Conservation (phyloP, 306 rosid species). For the Dalbergia oliveri region DNA sequence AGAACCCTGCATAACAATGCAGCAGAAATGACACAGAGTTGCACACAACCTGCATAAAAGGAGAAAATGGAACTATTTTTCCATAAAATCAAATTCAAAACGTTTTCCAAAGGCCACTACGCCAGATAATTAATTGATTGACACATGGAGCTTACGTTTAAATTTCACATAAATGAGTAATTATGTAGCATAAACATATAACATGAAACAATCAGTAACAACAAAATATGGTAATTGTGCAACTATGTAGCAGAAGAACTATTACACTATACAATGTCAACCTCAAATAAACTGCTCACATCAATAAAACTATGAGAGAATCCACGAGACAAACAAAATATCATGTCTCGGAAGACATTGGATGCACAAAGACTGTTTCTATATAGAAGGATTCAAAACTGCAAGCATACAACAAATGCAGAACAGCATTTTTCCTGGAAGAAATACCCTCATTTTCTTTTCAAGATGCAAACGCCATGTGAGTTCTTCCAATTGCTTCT, state of each 20-base stretch:
- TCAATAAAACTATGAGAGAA: conserved; percentile 14
- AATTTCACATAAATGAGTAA: conserved; percentile 28
- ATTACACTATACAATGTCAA: conserved; percentile 3
- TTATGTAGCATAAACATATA: conserved; percentile 33
- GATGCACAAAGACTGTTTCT: conserved; percentile 24
- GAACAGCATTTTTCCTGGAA: conserved; percentile 8
- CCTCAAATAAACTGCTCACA: conserved; percentile 1
- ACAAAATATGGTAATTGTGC: conserved; percentile 1
- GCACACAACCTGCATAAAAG: conserved; percentile 8
- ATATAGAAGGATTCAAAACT: conserved; percentile 2
- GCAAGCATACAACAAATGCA: conserved; percentile 27
- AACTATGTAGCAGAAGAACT: neutral
- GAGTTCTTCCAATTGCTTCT: conserved; percentile 95
- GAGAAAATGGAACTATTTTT: neutral
- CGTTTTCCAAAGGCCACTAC: conserved; percentile 3
- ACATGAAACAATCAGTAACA: neutral
- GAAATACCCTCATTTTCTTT: conserved; percentile 89
- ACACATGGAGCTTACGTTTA: conserved; percentile 1
- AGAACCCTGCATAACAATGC: conserved; percentile 73
- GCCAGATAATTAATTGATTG: conserved; percentile 31
- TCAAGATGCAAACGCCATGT: conserved; percentile 97
- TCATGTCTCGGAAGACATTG: conserved; percentile 22
- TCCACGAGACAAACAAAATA: neutral
- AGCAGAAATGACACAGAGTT: conserved; percentile 34
- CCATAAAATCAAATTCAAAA: conserved; percentile 20